phyloP scores from a whole-genome alignment of 2,329 filamentous ascomycete species.

The Gnomoniopsis sp. region DNA sequence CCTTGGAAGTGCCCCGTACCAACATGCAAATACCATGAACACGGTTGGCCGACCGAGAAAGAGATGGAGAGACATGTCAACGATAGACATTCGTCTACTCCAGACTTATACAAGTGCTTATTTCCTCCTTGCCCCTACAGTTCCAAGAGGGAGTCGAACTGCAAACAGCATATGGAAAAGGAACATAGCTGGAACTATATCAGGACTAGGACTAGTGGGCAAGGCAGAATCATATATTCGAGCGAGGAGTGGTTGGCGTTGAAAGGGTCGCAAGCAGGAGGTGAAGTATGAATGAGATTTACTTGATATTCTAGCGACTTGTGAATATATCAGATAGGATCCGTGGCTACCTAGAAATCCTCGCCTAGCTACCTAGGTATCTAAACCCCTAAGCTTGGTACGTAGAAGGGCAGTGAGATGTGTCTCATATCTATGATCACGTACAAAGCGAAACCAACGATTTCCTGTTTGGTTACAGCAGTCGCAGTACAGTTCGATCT shows the following conservation, averaged over 20 bases:
- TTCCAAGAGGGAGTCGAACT: slow-evolving; percentile 94
- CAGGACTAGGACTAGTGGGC: slow-evolving; percentile 81
- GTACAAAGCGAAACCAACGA: too few relatives aligned
- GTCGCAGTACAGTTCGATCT: too few relatives aligned
- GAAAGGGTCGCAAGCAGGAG: not conserved
- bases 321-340: too few relatives aligned
- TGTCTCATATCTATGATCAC: too few relatives aligned
- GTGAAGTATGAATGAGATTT: too few relatives aligned
- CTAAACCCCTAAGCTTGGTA: too few relatives aligned
- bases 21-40: slow-evolving; percentile 84
- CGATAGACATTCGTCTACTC: slow-evolving; percentile 84
- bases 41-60: slow-evolving; percentile 96
- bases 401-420: too few relatives aligned
- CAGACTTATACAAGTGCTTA: slow-evolving; percentile 78
- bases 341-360: too few relatives aligned
- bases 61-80: slow-evolving; percentile 95
- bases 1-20: slow-evolving; percentile 87
- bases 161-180: slow-evolving; percentile 99
- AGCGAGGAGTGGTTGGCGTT: not conserved
- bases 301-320: too few relatives aligned
- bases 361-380: too few relatives aligned
- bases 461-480: too few relatives aligned
- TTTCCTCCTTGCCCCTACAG: slow-evolving; percentile 86
- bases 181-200: slow-evolving; percentile 88
- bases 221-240: not conserved